These are phyloP conservation scores for Agroathelia rolfsii DNA, from an alignment of 1,284 basidiomycete species.

Conservation along the genomic window DNA sequence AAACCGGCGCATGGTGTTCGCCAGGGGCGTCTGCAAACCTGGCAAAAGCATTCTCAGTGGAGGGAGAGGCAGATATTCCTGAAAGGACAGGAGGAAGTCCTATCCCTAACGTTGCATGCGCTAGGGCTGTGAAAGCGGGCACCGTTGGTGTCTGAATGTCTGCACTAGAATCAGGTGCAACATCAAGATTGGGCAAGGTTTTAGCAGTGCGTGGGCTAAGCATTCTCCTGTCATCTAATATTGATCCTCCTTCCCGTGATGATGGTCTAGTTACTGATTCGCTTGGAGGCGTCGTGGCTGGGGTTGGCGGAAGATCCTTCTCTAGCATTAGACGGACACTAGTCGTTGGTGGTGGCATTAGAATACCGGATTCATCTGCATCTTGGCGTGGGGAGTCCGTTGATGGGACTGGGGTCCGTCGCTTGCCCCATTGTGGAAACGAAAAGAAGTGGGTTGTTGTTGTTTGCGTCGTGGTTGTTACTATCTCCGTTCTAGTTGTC, in stretches of 20 bases:
- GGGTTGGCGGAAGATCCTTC: conserved; percentile 62
- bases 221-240: too few relatives aligned
- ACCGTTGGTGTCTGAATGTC: too few relatives aligned
- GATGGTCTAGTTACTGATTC: conserved; percentile 10
- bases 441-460: conserved; percentile 54
- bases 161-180: too few relatives aligned
- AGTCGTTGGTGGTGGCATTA: conserved; percentile 11
- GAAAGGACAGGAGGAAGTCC: conserved; percentile 46
- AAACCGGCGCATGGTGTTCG: too few relatives aligned
- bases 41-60: too few relatives aligned
- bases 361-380: conserved; percentile 21
- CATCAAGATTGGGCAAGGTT: too few relatives aligned
- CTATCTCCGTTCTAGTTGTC: conserved; percentile 38
- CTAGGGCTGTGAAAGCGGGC: too few relatives aligned
- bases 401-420: conserved; percentile 23
- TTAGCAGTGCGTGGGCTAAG: too few relatives aligned
- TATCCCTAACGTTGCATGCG: conserved; percentile 48
- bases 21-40: too few relatives aligned
- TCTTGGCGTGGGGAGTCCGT: conserved; percentile 15
- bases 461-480: conserved; percentile 40
- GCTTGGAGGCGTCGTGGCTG: conserved; percentile 16
- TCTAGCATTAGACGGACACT: conserved; percentile 30
- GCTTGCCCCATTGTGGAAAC: conserved; percentile 53
- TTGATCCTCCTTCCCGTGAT: too few relatives aligned
- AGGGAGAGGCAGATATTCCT: conserved; percentile 29